Evolutionary conservation across 305 asterid species (phyloP).

Genomic region (Ruellia speciosa): DNA sequence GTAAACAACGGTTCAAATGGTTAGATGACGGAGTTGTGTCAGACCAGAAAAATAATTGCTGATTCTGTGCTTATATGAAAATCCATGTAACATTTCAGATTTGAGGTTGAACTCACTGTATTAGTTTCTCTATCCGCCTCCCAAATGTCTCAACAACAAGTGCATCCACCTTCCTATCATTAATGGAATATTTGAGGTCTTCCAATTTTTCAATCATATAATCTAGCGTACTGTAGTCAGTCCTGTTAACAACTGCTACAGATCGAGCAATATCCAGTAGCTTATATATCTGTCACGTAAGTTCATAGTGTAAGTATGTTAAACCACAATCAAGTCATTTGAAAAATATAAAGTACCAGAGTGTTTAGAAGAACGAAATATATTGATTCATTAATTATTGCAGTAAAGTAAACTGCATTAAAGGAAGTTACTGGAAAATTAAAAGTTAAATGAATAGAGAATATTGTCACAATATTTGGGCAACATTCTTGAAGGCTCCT

Average conservation of each 20-base stretch:
- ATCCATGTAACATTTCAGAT: neutral
- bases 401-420: no score
- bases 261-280: constrained; percentile 74
- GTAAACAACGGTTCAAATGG: no score
- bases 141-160: constrained; percentile 98
- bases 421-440: no score
- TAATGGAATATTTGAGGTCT: constrained; percentile 83
- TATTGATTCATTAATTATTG: no score
- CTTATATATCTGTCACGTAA: constrained; percentile 67
- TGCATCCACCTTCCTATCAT: constrained; percentile 97
- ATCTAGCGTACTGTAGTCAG: constrained; percentile 73
- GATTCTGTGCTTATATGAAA: neutral
- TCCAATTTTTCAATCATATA: constrained; percentile 74
- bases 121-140: constrained; percentile 87
- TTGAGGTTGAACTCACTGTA: constrained; percentile 56
- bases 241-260: constrained; percentile 55
- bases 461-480: no score
- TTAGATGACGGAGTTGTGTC: no score
- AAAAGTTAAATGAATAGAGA: no score
- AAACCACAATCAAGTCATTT: constrained; percentile 9
- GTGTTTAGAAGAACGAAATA: no score
- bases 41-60: no score
- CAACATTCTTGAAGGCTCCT: no score
- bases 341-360: neutral
- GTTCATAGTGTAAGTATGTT: constrained; percentile 32